Evolutionary conservation across 495 filamentous ascomycete species (phyloP).

Genomic region (Hyaloscypha hepaticicola): DNA sequence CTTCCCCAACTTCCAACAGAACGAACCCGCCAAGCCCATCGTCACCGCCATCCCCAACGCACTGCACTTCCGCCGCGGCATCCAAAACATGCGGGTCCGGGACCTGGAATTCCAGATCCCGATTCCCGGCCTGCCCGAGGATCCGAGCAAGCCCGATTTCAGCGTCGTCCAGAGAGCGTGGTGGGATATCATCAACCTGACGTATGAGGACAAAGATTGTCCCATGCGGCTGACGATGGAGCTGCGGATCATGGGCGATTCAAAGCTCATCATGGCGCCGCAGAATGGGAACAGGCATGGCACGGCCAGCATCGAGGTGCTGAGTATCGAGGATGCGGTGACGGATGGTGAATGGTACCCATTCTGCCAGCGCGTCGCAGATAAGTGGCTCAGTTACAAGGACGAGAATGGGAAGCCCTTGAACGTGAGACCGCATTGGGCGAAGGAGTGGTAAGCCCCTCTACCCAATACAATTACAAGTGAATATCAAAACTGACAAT

Average conservation of each 20-base stretch:
- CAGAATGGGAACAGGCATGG: constrained; percentile 47
- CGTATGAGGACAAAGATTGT: constrained; percentile 41
- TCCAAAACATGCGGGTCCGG: constrained; percentile 54
- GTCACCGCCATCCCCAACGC: constrained; percentile 49
- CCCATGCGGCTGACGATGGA: constrained; percentile 54
- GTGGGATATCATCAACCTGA: constrained; percentile 52
- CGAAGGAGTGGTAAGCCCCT: constrained; percentile 49
- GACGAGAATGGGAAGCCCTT: constrained; percentile 33
- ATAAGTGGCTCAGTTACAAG: constrained; percentile 47
- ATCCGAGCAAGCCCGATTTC: constrained; percentile 43
- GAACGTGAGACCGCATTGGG: constrained; percentile 53
- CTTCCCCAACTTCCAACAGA: constrained; percentile 20
- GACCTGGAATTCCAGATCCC: constrained; percentile 53
- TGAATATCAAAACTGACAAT: neutral
- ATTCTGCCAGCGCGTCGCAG: constrained; percentile 46
- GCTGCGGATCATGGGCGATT: constrained; percentile 50
- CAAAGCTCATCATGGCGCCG: constrained; percentile 53
- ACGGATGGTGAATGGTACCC: constrained; percentile 44
- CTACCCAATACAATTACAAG: neutral
- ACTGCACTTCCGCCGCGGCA: constrained; percentile 51
- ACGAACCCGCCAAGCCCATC: constrained; percentile 23
- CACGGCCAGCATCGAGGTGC: constrained; percentile 50
- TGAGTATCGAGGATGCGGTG: constrained; percentile 44
- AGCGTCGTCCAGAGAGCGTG: constrained; percentile 45
- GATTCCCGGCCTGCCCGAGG: constrained; percentile 35